phyloP scores from a whole-genome alignment of 2,329 filamentous ascomycete species.

The Cordyceps farinosa region DNA sequence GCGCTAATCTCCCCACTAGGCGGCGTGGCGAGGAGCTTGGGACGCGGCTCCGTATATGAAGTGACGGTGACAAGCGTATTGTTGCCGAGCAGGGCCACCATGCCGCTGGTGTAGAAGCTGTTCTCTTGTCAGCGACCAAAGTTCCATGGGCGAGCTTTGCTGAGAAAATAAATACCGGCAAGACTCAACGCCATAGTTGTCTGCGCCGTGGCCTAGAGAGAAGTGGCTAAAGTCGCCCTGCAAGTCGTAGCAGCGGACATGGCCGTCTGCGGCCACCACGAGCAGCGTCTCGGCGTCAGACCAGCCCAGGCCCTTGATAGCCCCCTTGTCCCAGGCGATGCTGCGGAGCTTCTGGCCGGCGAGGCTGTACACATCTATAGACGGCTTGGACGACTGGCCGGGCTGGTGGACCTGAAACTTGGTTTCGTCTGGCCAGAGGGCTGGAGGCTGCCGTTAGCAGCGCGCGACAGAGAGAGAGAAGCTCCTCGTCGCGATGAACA shows the following conservation, averaged over 20 bases:
- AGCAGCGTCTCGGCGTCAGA: conserved; percentile 91
- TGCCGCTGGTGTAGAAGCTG: conserved; percentile 82
- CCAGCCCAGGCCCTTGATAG: conserved; percentile 88
- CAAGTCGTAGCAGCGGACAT: conserved; percentile 86
- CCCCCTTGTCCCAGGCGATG: conserved; percentile 87
- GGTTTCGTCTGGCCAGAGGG: conserved; percentile 81
- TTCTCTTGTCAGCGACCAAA: conserved; percentile 19
- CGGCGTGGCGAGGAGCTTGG: conserved; percentile 72
- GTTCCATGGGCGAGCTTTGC: too few relatives aligned
- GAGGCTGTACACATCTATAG: conserved; percentile 92
- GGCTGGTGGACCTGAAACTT: conserved; percentile 78
- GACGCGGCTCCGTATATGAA: conserved; percentile 85
- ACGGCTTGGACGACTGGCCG: conserved; percentile 68
- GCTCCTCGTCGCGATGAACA: background rate
- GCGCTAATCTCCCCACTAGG: conserved; percentile 78
- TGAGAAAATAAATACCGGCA: conserved; percentile 54
- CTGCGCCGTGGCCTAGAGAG: conserved; percentile 82
- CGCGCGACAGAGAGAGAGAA: background rate
- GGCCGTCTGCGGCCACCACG: conserved; percentile 84
- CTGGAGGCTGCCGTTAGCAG: conserved; percentile 42
- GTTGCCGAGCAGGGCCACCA: conserved; percentile 86
- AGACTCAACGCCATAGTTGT: conserved; percentile 81
- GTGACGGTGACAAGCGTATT: conserved; percentile 85
- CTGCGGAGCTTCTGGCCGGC: conserved; percentile 82
- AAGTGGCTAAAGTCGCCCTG: conserved; percentile 95